These are phyloP conservation scores for Malus hybrid DNA, from an alignment of 331 rosid species.

Conservation along the genomic window DNA sequence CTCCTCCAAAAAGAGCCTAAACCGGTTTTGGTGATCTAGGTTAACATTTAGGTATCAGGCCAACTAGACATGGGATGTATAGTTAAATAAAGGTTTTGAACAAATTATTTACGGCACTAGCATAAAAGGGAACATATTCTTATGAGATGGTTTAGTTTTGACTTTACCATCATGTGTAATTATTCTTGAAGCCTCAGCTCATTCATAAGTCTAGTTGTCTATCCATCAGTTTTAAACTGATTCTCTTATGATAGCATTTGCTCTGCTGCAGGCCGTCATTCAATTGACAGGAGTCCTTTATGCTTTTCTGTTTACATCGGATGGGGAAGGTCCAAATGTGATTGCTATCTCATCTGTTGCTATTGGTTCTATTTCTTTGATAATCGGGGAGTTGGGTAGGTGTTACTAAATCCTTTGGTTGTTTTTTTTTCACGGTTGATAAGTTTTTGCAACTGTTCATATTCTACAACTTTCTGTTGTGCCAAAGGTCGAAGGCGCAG, in stretches of 20 bases:
- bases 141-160: neutral
- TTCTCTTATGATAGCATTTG: conserved; percentile 13
- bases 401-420: neutral
- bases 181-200: neutral
- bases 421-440: neutral
- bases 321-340: conserved; percentile 30
- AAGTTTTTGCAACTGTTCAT: neutral
- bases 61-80: neutral
- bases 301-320: conserved; percentile 25
- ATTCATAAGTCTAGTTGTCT: neutral
- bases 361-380: conserved; percentile 36
- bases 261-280: conserved; percentile 47
- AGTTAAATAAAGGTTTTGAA: neutral
- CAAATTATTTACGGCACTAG: neutral
- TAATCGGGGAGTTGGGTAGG: conserved; percentile 58
- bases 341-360: conserved; percentile 37
- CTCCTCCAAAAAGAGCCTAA: neutral
- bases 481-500: conserved; percentile 64
- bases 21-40: neutral
- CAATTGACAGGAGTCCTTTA: conserved; percentile 34
- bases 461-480: conserved; percentile 10
- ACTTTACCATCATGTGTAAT: neutral
- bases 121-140: neutral
- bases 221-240: neutral
- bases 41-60: neutral